A percentile compares a stretch with the other conserved stretches of the same genome.
phyloP scores from a whole-genome alignment of 495 filamentous ascomycete species.

The Penicillium diatomitis region DNA sequence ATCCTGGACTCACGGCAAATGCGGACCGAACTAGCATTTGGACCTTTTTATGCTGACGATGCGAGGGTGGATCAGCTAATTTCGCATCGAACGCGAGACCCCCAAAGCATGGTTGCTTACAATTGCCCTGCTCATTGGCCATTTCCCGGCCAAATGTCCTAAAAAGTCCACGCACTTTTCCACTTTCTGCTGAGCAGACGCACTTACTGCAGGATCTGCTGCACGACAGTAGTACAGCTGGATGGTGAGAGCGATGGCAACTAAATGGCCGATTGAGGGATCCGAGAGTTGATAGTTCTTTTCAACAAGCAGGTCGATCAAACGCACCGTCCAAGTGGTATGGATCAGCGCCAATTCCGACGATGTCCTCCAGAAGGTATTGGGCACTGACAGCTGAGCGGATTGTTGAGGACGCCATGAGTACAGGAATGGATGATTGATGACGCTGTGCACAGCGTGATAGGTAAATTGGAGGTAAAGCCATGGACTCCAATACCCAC shows the following conservation, averaged over 20 bases:
- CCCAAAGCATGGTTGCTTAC: slow-evolving; percentile 6
- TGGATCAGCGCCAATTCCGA: slow-evolving; percentile 35
- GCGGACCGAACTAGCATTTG: slow-evolving; percentile 26
- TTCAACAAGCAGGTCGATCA: slow-evolving; percentile 35
- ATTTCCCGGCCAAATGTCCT: slow-evolving; percentile 21
- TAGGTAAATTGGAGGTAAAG: slow-evolving; percentile 37
- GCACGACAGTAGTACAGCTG: slow-evolving; percentile 37
- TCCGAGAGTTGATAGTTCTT: slow-evolving; percentile 31
- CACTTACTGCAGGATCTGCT: slow-evolving; percentile 27
- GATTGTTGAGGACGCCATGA: slow-evolving; percentile 35
- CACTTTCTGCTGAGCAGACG: slow-evolving; percentile 29
- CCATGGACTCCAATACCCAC: slow-evolving; percentile 35
- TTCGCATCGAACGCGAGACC: no score
- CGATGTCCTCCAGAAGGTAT: slow-evolving; percentile 36
- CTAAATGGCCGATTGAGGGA: slow-evolving; percentile 31
- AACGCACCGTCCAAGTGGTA: slow-evolving; percentile 34
- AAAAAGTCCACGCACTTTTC: slow-evolving; percentile 30
- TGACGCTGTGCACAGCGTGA: slow-evolving; percentile 32
- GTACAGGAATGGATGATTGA: slow-evolving; percentile 38
- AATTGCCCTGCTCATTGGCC: slow-evolving; percentile 23
- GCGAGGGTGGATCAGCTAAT: no score
- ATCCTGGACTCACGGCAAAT: slow-evolving; percentile 21
- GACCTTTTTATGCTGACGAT: slow-evolving; percentile 24
- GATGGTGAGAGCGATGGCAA: slow-evolving; percentile 32
- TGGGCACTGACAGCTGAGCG: slow-evolving; percentile 33